Evolutionary conservation across 2,329 filamentous ascomycete species (phyloP).

Genomic region (Tolypocladium cylindrosporum): DNA sequence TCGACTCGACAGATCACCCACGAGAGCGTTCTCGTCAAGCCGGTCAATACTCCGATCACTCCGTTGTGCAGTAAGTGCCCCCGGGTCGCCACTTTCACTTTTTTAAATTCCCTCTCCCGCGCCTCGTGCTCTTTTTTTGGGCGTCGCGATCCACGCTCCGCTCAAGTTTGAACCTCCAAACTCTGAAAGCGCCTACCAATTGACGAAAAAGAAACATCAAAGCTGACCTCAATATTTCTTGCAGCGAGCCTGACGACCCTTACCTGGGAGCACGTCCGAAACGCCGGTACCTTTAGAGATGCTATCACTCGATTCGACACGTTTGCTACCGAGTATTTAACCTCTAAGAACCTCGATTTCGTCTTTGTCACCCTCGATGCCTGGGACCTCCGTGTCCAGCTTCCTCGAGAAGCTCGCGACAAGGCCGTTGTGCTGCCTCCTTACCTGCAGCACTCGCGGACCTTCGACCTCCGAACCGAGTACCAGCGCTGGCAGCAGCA

Average conservation of each 20-base stretch:
- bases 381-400: conserved; percentile 95
- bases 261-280: conserved; percentile 98
- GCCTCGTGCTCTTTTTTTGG: not conserved
- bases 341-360: conserved; percentile 87
- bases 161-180: not conserved
- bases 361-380: conserved; percentile 97
- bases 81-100: conserved; percentile 3
- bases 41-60: conserved; percentile 96
- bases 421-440: conserved; percentile 94
- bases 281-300: conserved; percentile 93
- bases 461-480: conserved; percentile 92
- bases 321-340: conserved; percentile 86
- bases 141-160: not conserved
- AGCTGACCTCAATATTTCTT: conserved; percentile 8
- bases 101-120: conserved; percentile 5
- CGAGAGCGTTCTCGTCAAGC: conserved; percentile 94
- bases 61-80: conserved; percentile 87
- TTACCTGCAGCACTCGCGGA: conserved; percentile 94
- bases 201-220: not conserved
- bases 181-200: not conserved
- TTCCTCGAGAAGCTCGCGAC: conserved; percentile 93
- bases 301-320: conserved; percentile 90
- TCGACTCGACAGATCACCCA: conserved; percentile 64
- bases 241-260: conserved; percentile 91
- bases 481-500: conserved; percentile 98